Conservation (phyloP, 1,284 basidiomycete genomes). For the Boletus semigastroideus region DNA sequence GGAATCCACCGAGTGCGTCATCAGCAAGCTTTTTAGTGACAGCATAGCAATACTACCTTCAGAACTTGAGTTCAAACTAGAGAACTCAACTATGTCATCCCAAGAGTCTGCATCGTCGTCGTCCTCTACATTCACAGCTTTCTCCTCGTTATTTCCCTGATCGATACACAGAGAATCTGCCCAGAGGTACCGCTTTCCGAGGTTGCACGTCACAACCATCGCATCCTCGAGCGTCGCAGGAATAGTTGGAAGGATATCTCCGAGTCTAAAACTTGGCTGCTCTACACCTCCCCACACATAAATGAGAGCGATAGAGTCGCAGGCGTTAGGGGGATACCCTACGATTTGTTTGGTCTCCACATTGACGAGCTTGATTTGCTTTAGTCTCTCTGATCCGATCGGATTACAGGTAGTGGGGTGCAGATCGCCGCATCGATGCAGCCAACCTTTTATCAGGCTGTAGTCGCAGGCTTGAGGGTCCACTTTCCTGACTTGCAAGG, state of each 20-base stretch:
- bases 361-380: slow-evolving; percentile 17
- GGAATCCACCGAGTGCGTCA: too few species aligned
- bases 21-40: too few species aligned
- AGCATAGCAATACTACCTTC: too few species aligned
- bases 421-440: slow-evolving; percentile 9
- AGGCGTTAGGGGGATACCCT: neutral
- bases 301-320: slow-evolving; percentile 19
- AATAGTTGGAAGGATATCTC: slow-evolving; percentile 6
- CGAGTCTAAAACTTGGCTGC: slow-evolving; percentile 5
- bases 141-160: slow-evolving; percentile 10
- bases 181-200: slow-evolving; percentile 20
- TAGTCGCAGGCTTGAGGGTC: slow-evolving; percentile 2
- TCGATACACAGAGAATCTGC: slow-evolving; percentile 22
- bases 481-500: slow-evolving; percentile 7
- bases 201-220: slow-evolving; percentile 10
- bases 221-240: slow-evolving; percentile 20
- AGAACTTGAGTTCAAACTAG: too few species aligned
- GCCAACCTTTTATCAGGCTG: slow-evolving; percentile 5
- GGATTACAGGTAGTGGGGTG: slow-evolving; percentile 9
- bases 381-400: slow-evolving; percentile 1
- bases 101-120: too few species aligned
- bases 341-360: slow-evolving; percentile 10
- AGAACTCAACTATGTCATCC: too few species aligned
- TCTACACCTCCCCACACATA: slow-evolving; percentile 25
- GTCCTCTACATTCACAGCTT: slow-evolving; percentile 7